A percentile compares a stretch with the other conserved stretches of the same genome.
Evolutionary conservation across 306 rosid genomes (phyloP).

Genomic region (Mucuna pruriens): DNA sequence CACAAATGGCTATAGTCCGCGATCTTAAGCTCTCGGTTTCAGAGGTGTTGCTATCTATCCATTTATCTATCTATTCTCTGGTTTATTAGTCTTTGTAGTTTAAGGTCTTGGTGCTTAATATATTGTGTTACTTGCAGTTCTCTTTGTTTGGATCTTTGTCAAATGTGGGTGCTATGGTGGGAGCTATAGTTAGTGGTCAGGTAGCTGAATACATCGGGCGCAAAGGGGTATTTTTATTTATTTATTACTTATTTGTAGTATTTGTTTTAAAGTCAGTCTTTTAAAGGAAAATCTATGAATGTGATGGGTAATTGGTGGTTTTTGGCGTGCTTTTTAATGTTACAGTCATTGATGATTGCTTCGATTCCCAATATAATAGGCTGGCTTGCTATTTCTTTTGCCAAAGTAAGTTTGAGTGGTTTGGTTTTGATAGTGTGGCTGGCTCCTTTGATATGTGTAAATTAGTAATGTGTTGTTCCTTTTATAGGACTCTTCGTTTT

Average conservation of each 20-base stretch:
- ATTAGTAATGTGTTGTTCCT: neutral
- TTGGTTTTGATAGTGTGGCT: neutral
- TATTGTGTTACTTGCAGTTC: constrained; percentile 43
- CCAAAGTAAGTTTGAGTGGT: constrained; percentile 50
- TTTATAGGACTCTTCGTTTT: constrained; percentile 69
- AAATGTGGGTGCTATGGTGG: constrained; percentile 90
- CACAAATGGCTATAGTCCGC: constrained; percentile 58
- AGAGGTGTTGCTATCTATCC: constrained; percentile 48
- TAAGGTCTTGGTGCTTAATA: neutral
- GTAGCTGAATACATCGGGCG: constrained; percentile 77
- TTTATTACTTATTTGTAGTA: neutral
- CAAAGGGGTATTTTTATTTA: constrained; percentile 65
- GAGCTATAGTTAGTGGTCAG: constrained; percentile 86
- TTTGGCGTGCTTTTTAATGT: constrained; percentile 33
- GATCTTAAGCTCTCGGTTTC: constrained; percentile 71
- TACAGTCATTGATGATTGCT: constrained; percentile 74
- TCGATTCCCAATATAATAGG: constrained; percentile 71
- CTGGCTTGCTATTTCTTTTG: constrained; percentile 73
- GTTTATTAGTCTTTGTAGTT: neutral
- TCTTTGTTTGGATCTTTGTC: constrained; percentile 80
- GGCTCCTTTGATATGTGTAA: no score
- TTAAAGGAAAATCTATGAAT: neutral
- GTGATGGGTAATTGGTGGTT: neutral
- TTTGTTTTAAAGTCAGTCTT: neutral
- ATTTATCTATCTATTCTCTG: neutral